Evolutionary conservation across 768 basidiomycete genomes (phyloP).

Genomic region (Amylocystis lapponica): DNA sequence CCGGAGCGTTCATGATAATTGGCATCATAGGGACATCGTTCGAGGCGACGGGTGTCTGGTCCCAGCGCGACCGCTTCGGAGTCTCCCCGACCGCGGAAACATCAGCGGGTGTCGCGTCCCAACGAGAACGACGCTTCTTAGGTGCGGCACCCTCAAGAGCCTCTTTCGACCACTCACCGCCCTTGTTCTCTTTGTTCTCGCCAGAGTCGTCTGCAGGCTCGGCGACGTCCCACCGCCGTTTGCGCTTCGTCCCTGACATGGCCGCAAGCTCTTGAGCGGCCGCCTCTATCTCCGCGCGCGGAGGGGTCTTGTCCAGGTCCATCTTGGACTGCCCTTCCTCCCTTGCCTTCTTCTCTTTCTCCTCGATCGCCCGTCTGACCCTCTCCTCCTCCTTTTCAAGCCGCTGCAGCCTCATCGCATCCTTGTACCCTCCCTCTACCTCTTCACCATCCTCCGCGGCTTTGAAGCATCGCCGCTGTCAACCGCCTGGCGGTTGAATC

Average conservation of each 20-base stretch:
- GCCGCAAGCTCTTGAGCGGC: conserved; percentile 66
- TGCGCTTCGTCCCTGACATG: conserved; percentile 58
- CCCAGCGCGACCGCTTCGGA: conserved; percentile 93
- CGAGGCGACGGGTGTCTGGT: conserved; percentile 76
- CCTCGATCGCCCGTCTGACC: conserved; percentile 80
- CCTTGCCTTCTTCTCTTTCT: conserved; percentile 74
- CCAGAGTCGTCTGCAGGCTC: conserved; percentile 59
- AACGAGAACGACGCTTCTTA: conserved; percentile 90
- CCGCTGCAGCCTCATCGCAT: conserved; percentile 87
- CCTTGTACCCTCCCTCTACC: conserved; percentile 87
- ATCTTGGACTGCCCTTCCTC: conserved; percentile 72
- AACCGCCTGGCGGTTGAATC: conserved; percentile 79
- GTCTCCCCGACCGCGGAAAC: conserved; percentile 49
- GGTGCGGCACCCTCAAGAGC: conserved; percentile 68
- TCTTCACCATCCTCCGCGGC: conserved; percentile 61
- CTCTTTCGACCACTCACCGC: conserved; percentile 72
- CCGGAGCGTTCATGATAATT: conserved; percentile 85
- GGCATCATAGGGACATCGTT: conserved; percentile 64
- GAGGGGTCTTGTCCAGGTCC: conserved; percentile 91
- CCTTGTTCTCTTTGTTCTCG: conserved; percentile 52
- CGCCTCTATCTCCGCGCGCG: conserved; percentile 70
- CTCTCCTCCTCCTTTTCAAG: conserved; percentile 91
- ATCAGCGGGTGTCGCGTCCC: conserved; percentile 92
- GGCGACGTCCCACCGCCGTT: conserved; percentile 74
- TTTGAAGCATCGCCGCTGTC: conserved; percentile 74